A percentile compares a stretch with the other conserved stretches of the same genome.
These are phyloP conservation scores for Phytomonas sp. DNA, from an alignment of 208 protist genomes.

Conservation along the genomic window DNA sequence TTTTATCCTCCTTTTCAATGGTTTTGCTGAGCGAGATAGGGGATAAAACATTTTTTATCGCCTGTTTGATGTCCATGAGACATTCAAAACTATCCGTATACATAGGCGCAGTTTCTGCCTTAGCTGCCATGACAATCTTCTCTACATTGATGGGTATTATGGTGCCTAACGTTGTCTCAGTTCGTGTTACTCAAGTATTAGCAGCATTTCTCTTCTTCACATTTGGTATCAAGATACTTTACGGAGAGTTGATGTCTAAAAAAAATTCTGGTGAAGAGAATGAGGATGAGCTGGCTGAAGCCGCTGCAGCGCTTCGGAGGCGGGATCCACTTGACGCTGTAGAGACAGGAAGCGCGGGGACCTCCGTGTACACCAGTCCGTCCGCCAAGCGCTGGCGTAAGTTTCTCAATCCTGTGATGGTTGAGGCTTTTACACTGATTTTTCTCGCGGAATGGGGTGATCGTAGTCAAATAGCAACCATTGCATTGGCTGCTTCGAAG, in stretches of 20 bases:
- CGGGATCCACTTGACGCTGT: constrained; percentile 57
- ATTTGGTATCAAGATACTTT: constrained; percentile 86
- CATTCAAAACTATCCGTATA: constrained; percentile 78
- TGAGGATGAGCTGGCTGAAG: constrained; percentile 86
- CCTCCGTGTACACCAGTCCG: constrained; percentile 29
- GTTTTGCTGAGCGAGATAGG: constrained; percentile 92
- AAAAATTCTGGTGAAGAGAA: constrained; percentile 43
- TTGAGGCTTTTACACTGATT: constrained; percentile 93
- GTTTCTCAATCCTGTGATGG: constrained; percentile 63
- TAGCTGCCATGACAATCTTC: constrained; percentile 92
- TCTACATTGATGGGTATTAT: constrained; percentile 79
- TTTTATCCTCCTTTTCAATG: constrained; percentile 84
- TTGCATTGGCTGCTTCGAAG: constrained; percentile 88
- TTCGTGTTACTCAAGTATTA: constrained; percentile 78
- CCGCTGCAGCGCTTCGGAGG: constrained; percentile 59
- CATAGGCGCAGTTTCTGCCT: constrained; percentile 73
- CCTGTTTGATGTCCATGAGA: constrained; percentile 93
- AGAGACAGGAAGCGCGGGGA: constrained; percentile 45
- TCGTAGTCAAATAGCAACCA: constrained; percentile 94
- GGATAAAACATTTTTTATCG: constrained; percentile 97
- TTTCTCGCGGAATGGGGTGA: constrained; percentile 97
- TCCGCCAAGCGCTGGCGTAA: constrained; percentile 39
- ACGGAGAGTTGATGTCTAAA: constrained; percentile 56
- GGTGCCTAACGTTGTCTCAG: constrained; percentile 77
- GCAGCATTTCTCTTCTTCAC: constrained; percentile 85